Evolutionary conservation across 768 basidiomycete species (phyloP).

Genomic region (Pleurotus citrinopileatus): DNA sequence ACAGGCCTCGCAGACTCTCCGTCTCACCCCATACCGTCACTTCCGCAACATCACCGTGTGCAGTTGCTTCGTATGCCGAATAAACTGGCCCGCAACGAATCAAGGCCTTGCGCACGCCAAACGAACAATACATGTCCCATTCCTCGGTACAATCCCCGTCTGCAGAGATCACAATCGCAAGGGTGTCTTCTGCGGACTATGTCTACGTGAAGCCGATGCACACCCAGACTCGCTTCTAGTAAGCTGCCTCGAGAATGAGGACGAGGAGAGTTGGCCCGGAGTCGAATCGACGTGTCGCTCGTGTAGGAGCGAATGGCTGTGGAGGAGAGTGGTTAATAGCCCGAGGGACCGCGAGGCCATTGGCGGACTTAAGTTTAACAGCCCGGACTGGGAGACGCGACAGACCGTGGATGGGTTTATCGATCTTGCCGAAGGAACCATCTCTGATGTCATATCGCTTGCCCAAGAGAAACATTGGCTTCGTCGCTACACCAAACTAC

Average conservation of each 20-base stretch:
- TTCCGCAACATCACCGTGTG: constrained; percentile 53
- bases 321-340: constrained; percentile 49
- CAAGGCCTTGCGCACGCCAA: constrained; percentile 52
- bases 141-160: constrained; percentile 44
- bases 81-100: constrained; percentile 54
- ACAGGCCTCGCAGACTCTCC: constrained; percentile 28
- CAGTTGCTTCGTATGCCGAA: constrained; percentile 66
- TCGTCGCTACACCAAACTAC: constrained; percentile 58
- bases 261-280: constrained; percentile 63
- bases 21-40: constrained; percentile 54
- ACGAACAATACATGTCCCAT: constrained; percentile 37
- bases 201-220: constrained; percentile 57
- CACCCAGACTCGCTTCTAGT: constrained; percentile 22
- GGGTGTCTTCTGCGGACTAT: constrained; percentile 60
- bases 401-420: constrained; percentile 69
- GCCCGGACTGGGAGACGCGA: constrained; percentile 64
- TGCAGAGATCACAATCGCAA: constrained; percentile 67
- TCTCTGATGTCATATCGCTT: constrained; percentile 55
- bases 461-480: constrained; percentile 76
- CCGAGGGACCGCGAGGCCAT: constrained; percentile 55
- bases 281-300: constrained; percentile 65
- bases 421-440: constrained; percentile 68
- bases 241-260: constrained; percentile 67
- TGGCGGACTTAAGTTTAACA: constrained; percentile 38
- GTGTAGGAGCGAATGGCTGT: constrained; percentile 67